A percentile compares a stretch with the other conserved stretches of the same genome.
phyloP scores from a whole-genome alignment of 2,329 filamentous ascomycete species.

The Pseudofabraea citricarpa region DNA sequence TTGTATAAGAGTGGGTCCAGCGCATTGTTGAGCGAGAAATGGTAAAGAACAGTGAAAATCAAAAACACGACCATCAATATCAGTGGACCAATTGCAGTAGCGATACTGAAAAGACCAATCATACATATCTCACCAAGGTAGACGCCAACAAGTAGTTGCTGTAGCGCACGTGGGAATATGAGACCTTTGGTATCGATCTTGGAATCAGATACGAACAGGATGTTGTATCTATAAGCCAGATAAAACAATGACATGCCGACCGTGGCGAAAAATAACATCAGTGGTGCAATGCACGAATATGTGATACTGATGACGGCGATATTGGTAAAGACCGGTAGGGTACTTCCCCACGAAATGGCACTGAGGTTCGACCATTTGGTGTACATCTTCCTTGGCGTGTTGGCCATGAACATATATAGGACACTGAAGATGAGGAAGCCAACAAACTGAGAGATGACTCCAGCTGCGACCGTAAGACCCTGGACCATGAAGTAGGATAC shows the following conservation, averaged over 20 bases:
- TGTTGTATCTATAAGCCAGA: constrained; percentile 83
- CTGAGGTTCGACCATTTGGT: constrained; percentile 69
- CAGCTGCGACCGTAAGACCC: constrained; percentile 73
- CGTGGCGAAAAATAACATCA: constrained; percentile 78
- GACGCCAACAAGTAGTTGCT: constrained; percentile 78
- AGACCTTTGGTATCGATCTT: constrained; percentile 83
- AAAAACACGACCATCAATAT: constrained; percentile 73
- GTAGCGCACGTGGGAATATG: constrained; percentile 80
- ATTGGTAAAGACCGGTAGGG: constrained; percentile 77
- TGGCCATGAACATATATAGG: constrained; percentile 69
- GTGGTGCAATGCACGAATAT: constrained; percentile 81
- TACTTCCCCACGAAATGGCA: constrained; percentile 76
- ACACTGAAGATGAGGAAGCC: constrained; percentile 72
- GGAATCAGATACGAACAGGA: constrained; percentile 81
- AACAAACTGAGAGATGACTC: constrained; percentile 66
- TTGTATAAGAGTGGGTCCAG: constrained; percentile 73
- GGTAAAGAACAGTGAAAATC: constrained; percentile 71
- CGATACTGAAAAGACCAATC: constrained; percentile 77
- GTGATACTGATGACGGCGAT: constrained; percentile 77
- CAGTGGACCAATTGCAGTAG: constrained; percentile 60
- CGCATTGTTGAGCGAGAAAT: constrained; percentile 67
- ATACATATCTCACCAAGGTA: constrained; percentile 81
- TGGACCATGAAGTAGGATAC: constrained; percentile 93
- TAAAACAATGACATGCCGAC: constrained; percentile 79
- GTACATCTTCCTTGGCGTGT: constrained; percentile 77